Evolutionary conservation across 2,329 filamentous ascomycete genomes (phyloP), one percentile per base, ranked within the genome.

Genomic region (Colletotrichum coccodes): DNA sequence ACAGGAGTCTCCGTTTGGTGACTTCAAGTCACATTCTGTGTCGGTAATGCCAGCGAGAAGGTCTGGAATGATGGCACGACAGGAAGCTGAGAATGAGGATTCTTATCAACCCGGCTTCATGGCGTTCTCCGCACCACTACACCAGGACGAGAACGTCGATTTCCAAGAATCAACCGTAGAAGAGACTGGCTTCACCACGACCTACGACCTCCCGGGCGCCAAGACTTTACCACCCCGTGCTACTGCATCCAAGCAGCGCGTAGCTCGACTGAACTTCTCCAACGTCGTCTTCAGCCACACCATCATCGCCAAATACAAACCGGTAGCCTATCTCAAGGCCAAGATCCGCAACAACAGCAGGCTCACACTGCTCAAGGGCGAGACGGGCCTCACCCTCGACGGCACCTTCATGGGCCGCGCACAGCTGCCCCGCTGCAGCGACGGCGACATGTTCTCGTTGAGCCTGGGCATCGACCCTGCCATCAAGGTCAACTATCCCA

Each of bases 371-470:
- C 83, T 90, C 23, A 80, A 81, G 57, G 89, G 89, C 5, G 82
- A 82, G 1, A 83, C 84, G 0, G 87, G 88, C 6, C 80, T 91
- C 8, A 90, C 87, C 0, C 84, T 91, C n/a, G 90, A 92, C 74
- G 87, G 88, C 3, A 83, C 83, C 9, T 91, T 91, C 77, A 79
- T 91, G 62, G 89, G 89, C 4, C 86, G 86, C 63, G 84, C 85
- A 2, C 80, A 75, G 0, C 79, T 91, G 38, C 87, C 88, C 2
- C 84, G 85, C 34, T 89, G 88, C 74, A 85, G 83, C 52, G 79
- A 87, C 0, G 87, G 87, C 42, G 86, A 88, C 59, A 72, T 75
- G 1, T 86, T 91, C 75, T 80, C 77, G 26, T 79, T 91, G 1
- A 81, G 81, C 54, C 80, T 91, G 0, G 89, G 89, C n/a, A 80